Percentiles rank a stretch among this genome's conserved stretches.
Conservation (phyloP, 2,329 filamentous ascomycete species). For the Parafenestella ontariensis region DNA sequence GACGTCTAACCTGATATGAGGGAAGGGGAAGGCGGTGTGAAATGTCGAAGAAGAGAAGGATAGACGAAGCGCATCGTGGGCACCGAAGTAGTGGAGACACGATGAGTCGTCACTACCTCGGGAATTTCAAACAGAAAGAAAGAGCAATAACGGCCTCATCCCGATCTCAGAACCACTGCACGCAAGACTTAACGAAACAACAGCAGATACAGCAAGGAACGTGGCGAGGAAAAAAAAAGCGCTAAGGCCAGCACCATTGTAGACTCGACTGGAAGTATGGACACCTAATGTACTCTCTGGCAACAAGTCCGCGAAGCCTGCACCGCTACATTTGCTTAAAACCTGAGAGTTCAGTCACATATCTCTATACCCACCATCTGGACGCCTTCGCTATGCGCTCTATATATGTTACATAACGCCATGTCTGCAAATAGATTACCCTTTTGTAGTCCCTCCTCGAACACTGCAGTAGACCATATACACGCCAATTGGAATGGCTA, state of each 20-base stretch:
- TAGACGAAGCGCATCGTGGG: slow-evolving; percentile 11
- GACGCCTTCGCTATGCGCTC: slow-evolving; percentile 38
- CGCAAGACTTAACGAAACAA: not conserved
- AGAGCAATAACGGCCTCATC: not conserved
- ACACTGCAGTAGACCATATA: not conserved
- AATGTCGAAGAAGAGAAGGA: slow-evolving; percentile 16
- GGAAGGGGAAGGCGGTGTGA: slow-evolving; percentile 19
- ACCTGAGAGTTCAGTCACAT: not conserved
- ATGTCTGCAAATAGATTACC: not conserved
- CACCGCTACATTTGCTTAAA: not conserved
- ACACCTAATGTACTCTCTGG: not conserved
- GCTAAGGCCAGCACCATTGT: not conserved
- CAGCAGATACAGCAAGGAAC: not conserved
- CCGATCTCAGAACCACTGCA: not conserved
- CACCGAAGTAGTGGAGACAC: slow-evolving; percentile 12
- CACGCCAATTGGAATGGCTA: not conserved
- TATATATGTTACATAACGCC: not conserved
- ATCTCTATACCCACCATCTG: not conserved
- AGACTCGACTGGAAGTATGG: not conserved
- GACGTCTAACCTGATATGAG: not conserved
- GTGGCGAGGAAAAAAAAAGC: not conserved
- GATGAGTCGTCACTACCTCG: slow-evolving; percentile 7
- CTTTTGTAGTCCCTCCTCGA: not conserved
- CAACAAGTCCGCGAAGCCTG: too few relatives aligned
- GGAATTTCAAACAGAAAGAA: slow-evolving; percentile 2